Evolutionary conservation across 2,329 filamentous ascomycete species (phyloP).

Genomic region (Sporothrix pallida): DNA sequence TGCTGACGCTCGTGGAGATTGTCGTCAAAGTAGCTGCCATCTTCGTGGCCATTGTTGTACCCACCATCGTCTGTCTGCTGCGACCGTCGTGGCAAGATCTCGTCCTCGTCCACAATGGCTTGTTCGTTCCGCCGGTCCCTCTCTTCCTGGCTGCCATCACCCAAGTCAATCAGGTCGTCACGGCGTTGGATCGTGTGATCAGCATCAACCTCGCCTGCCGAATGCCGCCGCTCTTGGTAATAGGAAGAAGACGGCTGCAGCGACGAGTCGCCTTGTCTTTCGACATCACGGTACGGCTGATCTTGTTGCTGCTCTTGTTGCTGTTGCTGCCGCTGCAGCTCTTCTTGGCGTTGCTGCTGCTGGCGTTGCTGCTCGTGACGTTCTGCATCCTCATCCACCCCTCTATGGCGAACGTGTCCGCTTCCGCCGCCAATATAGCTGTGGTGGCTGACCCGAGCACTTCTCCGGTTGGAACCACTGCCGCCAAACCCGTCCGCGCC

Average conservation of each 20-base stretch:
- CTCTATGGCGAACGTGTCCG: slow-evolving; percentile 24
- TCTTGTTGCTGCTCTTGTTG: slow-evolving; percentile 39
- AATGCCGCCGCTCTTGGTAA: slow-evolving; percentile 72
- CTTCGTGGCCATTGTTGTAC: slow-evolving; percentile 48
- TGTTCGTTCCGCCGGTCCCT: slow-evolving; percentile 42
- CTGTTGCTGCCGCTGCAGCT: slow-evolving; percentile 44
- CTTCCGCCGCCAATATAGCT: slow-evolving; percentile 28
- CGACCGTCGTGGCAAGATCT: slow-evolving; percentile 38
- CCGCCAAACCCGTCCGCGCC: slow-evolving; percentile 48
- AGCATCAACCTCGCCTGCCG: slow-evolving; percentile 74
- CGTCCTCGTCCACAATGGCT: slow-evolving; percentile 40
- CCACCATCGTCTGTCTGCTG: slow-evolving; percentile 37
- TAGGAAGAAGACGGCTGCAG: slow-evolving; percentile 42
- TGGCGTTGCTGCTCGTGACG: slow-evolving; percentile 37
- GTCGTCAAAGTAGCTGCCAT: slow-evolving; percentile 39
- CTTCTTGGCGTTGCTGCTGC: slow-evolving; percentile 40
- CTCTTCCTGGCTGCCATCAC: slow-evolving; percentile 46
- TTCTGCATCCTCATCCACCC: slow-evolving; percentile 22
- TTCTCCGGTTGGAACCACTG: slow-evolving; percentile 32
- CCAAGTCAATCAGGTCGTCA: slow-evolving; percentile 65
- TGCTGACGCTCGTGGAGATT: slow-evolving; percentile 19
- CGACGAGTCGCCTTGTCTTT: slow-evolving; percentile 41
- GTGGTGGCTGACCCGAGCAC: slow-evolving; percentile 29
- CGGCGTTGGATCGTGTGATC: slow-evolving; percentile 59
- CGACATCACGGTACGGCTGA: slow-evolving; percentile 33